These are phyloP conservation scores for Guyanaporus albipodus DNA, from an alignment of 768 basidiomycete species.

Conservation along the genomic window DNA sequence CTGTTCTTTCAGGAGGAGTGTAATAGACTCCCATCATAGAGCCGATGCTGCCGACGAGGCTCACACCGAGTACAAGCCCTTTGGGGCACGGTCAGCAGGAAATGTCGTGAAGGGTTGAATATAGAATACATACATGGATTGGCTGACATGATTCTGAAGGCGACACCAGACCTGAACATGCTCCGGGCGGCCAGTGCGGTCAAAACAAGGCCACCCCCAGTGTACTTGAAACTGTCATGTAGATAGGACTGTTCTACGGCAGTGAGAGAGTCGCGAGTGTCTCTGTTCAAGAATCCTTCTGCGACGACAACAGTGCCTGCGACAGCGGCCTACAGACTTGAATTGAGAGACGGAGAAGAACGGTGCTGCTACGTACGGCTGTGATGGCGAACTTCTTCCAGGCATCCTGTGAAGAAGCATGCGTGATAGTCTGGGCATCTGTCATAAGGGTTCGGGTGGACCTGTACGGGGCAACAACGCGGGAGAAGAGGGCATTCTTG, in stretches of 20 bases:
- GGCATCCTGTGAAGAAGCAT: slow-evolving; percentile 37
- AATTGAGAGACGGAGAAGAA: background rate
- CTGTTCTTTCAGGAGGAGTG: slow-evolving; percentile 70
- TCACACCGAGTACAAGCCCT: slow-evolving; percentile 82
- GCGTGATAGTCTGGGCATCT: slow-evolving; percentile 38
- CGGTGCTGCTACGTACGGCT: slow-evolving; percentile 38
- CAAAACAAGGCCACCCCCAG: slow-evolving; percentile 71
- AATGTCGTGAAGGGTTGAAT: background rate
- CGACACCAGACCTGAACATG: slow-evolving; percentile 64
- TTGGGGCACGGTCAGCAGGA: background rate
- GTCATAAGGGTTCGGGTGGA: slow-evolving; percentile 48
- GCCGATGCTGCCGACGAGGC: slow-evolving; percentile 75
- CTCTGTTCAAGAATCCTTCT: slow-evolving; percentile 69
- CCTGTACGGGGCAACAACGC: slow-evolving; percentile 21
- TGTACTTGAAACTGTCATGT: slow-evolving; percentile 78
- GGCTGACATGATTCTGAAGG: slow-evolving; percentile 73
- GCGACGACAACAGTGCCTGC: slow-evolving; percentile 64
- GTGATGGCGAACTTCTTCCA: slow-evolving; percentile 52
- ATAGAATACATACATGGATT: slow-evolving; percentile 64
- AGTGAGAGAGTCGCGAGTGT: slow-evolving; percentile 67
- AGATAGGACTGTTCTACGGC: slow-evolving; percentile 62
- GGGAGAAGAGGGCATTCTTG: slow-evolving; percentile 28
- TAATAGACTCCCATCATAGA: slow-evolving; percentile 81
- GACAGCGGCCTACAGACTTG: slow-evolving; percentile 53
- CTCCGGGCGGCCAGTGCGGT: slow-evolving; percentile 79